phyloP scores from a whole-genome alignment of 148 eudicot genomes.

The Camellia lanceoleosa region DNA sequence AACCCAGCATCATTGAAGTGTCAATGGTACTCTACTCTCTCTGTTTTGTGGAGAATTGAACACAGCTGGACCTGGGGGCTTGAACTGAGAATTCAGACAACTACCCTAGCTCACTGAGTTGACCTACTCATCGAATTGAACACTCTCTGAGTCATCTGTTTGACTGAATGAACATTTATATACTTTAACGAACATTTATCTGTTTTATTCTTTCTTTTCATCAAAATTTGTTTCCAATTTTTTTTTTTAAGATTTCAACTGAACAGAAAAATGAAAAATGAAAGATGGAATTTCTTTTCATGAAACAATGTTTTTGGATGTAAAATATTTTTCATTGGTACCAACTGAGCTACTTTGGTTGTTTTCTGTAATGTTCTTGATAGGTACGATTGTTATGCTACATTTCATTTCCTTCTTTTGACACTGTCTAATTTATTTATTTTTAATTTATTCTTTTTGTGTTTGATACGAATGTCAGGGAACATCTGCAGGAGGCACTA shows the following conservation, averaged over 20 bases:
- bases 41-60: too few species aligned
- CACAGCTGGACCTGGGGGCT: too few species aligned
- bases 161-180: too few species aligned
- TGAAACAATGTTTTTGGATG: neutral
- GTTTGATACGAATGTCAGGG: conserved; percentile 47
- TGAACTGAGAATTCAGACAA: too few species aligned
- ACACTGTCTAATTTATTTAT: neutral
- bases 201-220: neutral
- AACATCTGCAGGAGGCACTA: conserved; percentile 97
- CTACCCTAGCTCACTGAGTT: too few species aligned
- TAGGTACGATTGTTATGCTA: neutral
- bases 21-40: too few species aligned
- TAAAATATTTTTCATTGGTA: neutral
- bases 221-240: neutral
- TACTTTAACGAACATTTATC: too few species aligned
- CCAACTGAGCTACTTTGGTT: neutral
- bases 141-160: neutral
- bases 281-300: neutral
- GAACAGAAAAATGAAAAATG: neutral
- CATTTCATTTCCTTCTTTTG: neutral
- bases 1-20: too few species aligned
- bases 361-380: neutral
- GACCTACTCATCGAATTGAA: too few species aligned
- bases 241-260: neutral
- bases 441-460: neutral